Conservation (phyloP, 176 grass and related monocot genomes). For the Eragrostis nindensis region DNA sequence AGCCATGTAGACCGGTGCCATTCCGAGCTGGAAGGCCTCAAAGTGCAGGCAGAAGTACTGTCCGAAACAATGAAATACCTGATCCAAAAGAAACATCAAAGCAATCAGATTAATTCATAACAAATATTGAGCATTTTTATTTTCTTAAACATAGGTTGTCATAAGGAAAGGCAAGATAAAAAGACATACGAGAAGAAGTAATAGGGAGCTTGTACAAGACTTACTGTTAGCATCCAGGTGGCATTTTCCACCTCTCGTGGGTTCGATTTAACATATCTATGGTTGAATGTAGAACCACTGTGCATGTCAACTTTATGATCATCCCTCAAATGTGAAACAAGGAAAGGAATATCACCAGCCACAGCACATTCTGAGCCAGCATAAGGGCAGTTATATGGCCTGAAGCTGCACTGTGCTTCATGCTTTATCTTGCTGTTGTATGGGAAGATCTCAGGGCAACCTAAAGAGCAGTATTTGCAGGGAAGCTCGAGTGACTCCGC, state of each 20-base stretch:
- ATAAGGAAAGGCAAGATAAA: constrained; percentile 5
- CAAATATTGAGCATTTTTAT: not conserved
- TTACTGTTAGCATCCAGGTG: constrained; percentile 67
- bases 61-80: constrained; percentile 96
- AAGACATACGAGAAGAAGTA: constrained; percentile 1
- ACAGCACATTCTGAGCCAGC: constrained; percentile 71
- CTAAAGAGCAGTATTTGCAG: constrained; percentile 64
- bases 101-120: not conserved
- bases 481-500: constrained; percentile 65
- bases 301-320: constrained; percentile 71
- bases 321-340: constrained; percentile 67
- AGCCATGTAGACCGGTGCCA: constrained; percentile 91
- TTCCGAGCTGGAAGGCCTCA: constrained; percentile 86
- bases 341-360: constrained; percentile 64
- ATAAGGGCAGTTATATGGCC: constrained; percentile 64
- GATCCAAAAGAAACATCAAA: not conserved
- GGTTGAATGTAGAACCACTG: constrained; percentile 60
- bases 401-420: constrained; percentile 63
- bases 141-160: not conserved
- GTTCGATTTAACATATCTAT: constrained; percentile 66
- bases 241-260: constrained; percentile 66
- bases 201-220: constrained; percentile 15
- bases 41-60: constrained; percentile 94
- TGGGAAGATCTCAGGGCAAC: constrained; percentile 62
- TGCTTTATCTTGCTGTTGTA: constrained; percentile 74